These are phyloP conservation scores for Mycena amicta DNA, from an alignment of 768 basidiomycete genomes.

Conservation along the genomic window DNA sequence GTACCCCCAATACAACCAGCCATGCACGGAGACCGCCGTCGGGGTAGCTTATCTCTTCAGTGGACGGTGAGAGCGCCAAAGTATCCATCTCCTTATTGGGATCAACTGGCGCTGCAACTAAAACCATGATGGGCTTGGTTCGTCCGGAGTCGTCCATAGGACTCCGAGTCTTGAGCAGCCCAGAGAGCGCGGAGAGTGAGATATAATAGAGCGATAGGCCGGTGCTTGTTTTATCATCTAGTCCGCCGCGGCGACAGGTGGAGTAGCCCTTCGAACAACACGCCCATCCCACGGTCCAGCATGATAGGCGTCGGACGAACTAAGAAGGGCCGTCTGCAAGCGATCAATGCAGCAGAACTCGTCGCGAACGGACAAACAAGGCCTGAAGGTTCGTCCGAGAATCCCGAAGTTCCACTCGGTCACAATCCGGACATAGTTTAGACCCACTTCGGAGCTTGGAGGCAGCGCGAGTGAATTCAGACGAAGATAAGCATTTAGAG, in stretches of 20 bases:
- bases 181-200: background rate
- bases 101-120: background rate
- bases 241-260: background rate
- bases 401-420: background rate
- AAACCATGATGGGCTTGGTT: background rate
- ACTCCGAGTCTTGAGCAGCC: background rate
- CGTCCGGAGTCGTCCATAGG: background rate
- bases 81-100: background rate
- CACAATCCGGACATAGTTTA: background rate
- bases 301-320: background rate
- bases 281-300: background rate
- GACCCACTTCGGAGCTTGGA: background rate
- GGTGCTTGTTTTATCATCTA: background rate
- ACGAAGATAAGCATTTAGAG: background rate
- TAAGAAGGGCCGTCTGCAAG: background rate
- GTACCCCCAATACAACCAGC: slow-evolving; percentile 41
- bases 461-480: background rate
- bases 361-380: too few species aligned
- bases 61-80: background rate
- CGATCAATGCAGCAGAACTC: too few species aligned
- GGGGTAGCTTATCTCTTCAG: slow-evolving; percentile 25
- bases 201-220: background rate
- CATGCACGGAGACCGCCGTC: slow-evolving; percentile 46
- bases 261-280: background rate
- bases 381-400: too few species aligned